phyloP scores from a whole-genome alignment of 2,329 filamentous ascomycete genomes.

The Cercospora nicotianae region DNA sequence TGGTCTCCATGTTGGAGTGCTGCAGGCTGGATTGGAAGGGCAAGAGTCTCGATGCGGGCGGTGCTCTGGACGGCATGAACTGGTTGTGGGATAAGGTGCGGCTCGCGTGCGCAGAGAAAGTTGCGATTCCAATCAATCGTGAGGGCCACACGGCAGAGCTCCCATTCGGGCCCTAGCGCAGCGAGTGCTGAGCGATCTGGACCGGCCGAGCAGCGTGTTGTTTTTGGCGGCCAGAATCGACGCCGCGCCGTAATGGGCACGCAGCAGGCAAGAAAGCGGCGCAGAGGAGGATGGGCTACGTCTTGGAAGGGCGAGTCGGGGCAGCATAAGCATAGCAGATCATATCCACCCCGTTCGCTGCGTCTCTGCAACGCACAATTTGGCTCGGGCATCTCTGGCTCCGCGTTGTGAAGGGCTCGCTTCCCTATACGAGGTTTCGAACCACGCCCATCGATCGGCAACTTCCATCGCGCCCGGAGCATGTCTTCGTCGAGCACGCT shows the following conservation, averaged over 20 bases:
- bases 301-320: neutral
- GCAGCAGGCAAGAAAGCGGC: conserved; percentile 5
- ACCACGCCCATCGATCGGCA: conserved; percentile 20
- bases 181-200: neutral
- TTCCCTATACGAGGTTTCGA: conserved; percentile 6
- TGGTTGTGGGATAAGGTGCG: neutral
- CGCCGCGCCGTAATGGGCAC: conserved; percentile 10
- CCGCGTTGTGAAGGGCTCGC: neutral
- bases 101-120: conserved; percentile 1
- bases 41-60: neutral
- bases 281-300: neutral
- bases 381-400: neutral
- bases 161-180: neutral
- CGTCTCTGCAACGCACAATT: neutral
- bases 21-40: neutral
- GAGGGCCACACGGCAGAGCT: neutral
- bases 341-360: neutral
- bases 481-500: conserved; percentile 22
- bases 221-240: conserved; percentile 4
- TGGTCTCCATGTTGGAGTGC: conserved; percentile 57
- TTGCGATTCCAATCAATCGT: neutral
- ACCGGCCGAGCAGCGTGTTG: neutral
- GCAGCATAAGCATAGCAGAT: neutral
- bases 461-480: conserved; percentile 25
- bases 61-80: neutral